These are phyloP conservation scores for Colletotrichum sp. DNA, from an alignment of 2,329 filamentous ascomycete genomes.

Conservation along the genomic window DNA sequence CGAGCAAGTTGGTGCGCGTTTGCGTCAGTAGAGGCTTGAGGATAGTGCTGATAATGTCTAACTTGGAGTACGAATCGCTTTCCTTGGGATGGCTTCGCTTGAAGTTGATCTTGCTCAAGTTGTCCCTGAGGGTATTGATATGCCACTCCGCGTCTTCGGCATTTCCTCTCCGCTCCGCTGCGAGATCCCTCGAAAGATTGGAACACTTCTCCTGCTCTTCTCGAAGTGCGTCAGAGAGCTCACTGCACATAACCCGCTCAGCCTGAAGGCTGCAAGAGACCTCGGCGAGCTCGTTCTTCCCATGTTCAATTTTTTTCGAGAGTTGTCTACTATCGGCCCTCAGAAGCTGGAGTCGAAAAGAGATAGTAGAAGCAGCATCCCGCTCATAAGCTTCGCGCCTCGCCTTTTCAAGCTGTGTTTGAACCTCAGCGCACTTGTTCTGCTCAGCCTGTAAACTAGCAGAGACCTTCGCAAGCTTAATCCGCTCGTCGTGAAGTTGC, in stretches of 20 bases:
- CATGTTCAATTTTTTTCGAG: no score
- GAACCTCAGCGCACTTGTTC: no score
- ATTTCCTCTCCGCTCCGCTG: neutral
- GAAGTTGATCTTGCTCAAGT: neutral
- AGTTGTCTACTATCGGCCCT: rapidly evolving
- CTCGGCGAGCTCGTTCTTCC: neutral
- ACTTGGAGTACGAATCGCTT: neutral
- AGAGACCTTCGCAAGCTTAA: no score
- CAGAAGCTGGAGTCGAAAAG: no score
- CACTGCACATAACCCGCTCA: neutral
- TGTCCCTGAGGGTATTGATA: rapidly evolving
- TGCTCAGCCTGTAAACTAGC: no score
- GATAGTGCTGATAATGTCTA: neutral
- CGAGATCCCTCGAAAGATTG: neutral
- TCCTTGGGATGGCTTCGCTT: neutral
- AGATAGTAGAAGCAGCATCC: no score
- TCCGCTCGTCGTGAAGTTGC: neutral
- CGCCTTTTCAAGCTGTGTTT: no score
- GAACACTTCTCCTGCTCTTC: neutral
- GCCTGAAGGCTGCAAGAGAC: neutral
- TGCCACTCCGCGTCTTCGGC: neutral
- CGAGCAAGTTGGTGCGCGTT: rapidly evolving
- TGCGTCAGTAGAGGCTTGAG: rapidly evolving
- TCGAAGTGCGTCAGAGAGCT: neutral
- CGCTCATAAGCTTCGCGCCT: rapidly evolving